Base-by-base conservation (phyloP, 2,329 filamentous ascomycete species). In the Camillea tinctor region DNA sequence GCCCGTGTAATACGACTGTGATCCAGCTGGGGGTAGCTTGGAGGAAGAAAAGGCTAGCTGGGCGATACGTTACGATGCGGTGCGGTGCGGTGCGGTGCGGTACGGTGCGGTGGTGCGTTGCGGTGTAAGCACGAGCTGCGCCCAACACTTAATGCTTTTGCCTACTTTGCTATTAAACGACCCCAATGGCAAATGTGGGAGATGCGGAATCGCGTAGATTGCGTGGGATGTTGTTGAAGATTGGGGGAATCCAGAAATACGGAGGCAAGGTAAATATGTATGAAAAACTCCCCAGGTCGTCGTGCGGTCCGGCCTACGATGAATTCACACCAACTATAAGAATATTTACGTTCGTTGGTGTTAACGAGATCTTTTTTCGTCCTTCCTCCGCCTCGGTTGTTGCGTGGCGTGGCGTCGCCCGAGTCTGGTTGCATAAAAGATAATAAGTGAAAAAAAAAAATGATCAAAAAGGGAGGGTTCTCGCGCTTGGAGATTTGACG, bases 401-500 rank as follows among this genome's bases (percentile, higher is more conserved):
- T 50, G 26, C 26, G 26, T 30, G 49, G 49, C 49, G 19, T 50
- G 49, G 36, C 36, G 36, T 44, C n/a, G 19, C 36, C 24, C 23
- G 54, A 24, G 20, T 40, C 58, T 64, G 50, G 57, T 57, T 58
- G 55, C 55, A 44, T 58, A 53, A 57, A 64, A 61, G 63, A 58
- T 48, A 53, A n/a, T 44, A n/a, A n/a, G 17, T 44, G n/a, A 44
- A 44, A 44, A 44, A 17, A 44, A 44, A 44, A 44, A 44, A 30
- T 4, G 36, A 44, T 44, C 15, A 54, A 60, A 36, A 52, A 21
- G 57, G 40, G 24, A 49, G 60, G 57, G 49, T 59, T 9, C 66
- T 66, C 73, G 77, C 76, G 76, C 76, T 77, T 78, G 73, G 67
- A 62, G 63, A 68, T 65, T 78, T 78, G 72, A 77, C 77, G 77